Conservation (phyloP, 345 rosid species). For the Salix udensis region DNA sequence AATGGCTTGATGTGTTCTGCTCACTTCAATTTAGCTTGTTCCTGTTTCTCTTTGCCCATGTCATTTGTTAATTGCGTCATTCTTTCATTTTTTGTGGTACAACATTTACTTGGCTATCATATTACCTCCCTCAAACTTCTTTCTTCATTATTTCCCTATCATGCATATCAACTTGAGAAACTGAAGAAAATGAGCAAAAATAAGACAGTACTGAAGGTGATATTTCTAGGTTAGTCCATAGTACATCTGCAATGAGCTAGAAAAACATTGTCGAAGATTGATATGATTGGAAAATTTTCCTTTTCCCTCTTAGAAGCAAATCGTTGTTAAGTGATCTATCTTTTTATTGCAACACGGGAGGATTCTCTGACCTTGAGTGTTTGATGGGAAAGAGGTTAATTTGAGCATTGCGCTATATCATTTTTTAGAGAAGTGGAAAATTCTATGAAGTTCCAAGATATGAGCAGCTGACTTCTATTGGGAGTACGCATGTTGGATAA, state of each 20-base stretch:
- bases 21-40: not conserved
- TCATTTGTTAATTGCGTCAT: not conserved
- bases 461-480: not conserved
- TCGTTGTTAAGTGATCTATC: not conserved
- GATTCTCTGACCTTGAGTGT: not conserved
- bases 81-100: not conserved
- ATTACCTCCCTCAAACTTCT: not conserved
- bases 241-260: not conserved
- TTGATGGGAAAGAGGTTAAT: not conserved
- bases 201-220: not conserved
- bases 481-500: not conserved
- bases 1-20: not conserved
- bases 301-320: not conserved
- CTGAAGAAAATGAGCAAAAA: not conserved
- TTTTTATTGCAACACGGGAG: not conserved
- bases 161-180: not conserved
- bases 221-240: not conserved
- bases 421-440: not conserved
- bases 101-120: not conserved
- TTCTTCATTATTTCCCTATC: not conserved
- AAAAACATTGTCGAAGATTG: not conserved
- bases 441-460: not conserved
- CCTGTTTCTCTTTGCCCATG: not conserved
- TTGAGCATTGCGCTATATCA: not conserved
- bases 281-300: not conserved